phyloP scores from a whole-genome alignment of 2,329 filamentous ascomycete genomes.

The Aspergillus transmontanensis region DNA sequence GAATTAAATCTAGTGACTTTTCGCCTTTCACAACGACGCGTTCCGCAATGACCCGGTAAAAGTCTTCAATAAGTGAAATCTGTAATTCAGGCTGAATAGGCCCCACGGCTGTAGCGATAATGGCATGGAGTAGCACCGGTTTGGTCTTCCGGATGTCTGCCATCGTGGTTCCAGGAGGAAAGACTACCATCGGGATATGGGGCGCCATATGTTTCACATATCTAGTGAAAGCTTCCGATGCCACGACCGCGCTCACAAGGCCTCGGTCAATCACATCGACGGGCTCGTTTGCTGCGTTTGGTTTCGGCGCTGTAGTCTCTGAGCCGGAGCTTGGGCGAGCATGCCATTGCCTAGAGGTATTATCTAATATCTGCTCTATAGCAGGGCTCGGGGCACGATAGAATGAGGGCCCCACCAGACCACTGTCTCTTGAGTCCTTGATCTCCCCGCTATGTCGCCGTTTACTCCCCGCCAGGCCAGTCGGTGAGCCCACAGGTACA shows the following conservation, averaged over 20 bases:
- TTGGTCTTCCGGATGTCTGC: slow-evolving; percentile 59
- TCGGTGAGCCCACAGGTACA: slow-evolving; percentile 4
- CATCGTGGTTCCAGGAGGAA: slow-evolving; percentile 57
- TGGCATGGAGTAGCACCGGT: slow-evolving; percentile 61
- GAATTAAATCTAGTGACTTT: slow-evolving; percentile 81
- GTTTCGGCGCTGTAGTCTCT: slow-evolving; percentile 14
- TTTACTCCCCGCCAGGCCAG: slow-evolving; percentile 30
- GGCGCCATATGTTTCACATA: slow-evolving; percentile 58
- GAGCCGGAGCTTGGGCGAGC: slow-evolving; percentile 11
- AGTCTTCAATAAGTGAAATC: slow-evolving; percentile 64
- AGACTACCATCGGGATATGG: slow-evolving; percentile 61
- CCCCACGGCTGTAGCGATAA: slow-evolving; percentile 58
- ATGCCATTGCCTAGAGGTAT: slow-evolving; percentile 24
- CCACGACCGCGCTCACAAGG: slow-evolving; percentile 55
- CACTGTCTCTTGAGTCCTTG: slow-evolving; percentile 22
- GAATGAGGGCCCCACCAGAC: neutral
- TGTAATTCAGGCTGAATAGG: slow-evolving; percentile 59
- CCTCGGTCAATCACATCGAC: slow-evolving; percentile 53
- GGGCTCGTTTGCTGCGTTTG: slow-evolving; percentile 31
- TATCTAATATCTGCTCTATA: slow-evolving; percentile 23
- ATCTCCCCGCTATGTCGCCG: slow-evolving; percentile 33
- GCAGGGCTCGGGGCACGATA: slow-evolving; percentile 19
- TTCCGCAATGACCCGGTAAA: slow-evolving; percentile 74
- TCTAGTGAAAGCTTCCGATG: slow-evolving; percentile 59
- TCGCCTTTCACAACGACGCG: slow-evolving; percentile 73